These are phyloP conservation scores for Dactylellina parvicollis DNA, from an alignment of 2,329 filamentous ascomycete genomes.

Conservation along the genomic window DNA sequence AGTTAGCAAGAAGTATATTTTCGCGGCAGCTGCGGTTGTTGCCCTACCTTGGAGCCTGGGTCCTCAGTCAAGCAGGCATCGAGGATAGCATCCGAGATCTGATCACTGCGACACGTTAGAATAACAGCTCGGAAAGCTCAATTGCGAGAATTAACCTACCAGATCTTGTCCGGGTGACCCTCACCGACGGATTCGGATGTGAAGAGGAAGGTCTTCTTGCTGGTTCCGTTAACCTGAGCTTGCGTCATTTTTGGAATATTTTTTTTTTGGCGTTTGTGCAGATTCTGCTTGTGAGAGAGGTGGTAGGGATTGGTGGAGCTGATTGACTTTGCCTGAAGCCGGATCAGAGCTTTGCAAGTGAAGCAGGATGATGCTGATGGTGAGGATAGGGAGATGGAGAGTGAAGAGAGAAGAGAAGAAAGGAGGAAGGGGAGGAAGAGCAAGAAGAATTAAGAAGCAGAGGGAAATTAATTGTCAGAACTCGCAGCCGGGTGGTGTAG, in stretches of 20 bases:
- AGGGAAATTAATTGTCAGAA: conserved; percentile 44
- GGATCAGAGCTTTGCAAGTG: conserved; percentile 34
- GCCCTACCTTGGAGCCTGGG: conserved; percentile 84
- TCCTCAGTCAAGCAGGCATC: conserved; percentile 96
- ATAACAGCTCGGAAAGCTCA: conserved; percentile 55
- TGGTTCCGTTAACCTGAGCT: conserved; percentile 32
- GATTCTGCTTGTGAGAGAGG: conserved; percentile 10
- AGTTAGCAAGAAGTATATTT: conserved; percentile 33
- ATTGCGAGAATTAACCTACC: conserved; percentile 64
- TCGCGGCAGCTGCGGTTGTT: conserved; percentile 23
- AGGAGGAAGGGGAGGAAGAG: conserved; percentile 5
- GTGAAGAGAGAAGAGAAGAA: conserved; percentile 14
- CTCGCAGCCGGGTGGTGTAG: conserved; percentile 11
- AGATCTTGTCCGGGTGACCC: conserved; percentile 95
- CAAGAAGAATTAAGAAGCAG: conserved; percentile 27
- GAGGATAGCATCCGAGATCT: conserved; percentile 97
- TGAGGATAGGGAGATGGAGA: conserved; percentile 7
- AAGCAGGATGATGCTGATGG: neutral
- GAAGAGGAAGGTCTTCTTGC: conserved; percentile 79
- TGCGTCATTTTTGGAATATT: conserved; percentile 48
- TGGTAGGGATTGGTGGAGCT: conserved; percentile 23
- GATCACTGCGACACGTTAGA: conserved; percentile 68
- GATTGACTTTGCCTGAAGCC: conserved; percentile 51
- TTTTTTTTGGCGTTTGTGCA: too few species aligned
- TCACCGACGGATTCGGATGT: conserved; percentile 90